Percentiles rank a stretch among this genome's conserved stretches.
These are phyloP conservation scores for Cudoniella acicularis DNA, from an alignment of 495 filamentous ascomycete species.

Conservation along the genomic window DNA sequence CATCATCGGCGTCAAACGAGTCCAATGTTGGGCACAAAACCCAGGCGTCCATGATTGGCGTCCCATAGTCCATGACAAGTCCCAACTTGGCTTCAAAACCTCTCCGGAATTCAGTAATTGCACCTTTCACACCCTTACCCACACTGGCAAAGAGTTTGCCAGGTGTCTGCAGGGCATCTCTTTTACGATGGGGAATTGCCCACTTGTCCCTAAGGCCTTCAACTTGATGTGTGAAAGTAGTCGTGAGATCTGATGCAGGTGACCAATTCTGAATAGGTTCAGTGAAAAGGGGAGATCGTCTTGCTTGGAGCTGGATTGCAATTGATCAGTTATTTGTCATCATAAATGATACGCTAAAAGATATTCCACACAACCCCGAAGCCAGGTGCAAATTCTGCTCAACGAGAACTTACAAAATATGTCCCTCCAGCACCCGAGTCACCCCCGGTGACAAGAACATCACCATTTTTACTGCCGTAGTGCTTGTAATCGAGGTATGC, in stretches of 20 bases:
- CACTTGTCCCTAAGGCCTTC: constrained; percentile 7
- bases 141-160: constrained; percentile 57
- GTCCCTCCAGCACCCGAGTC: constrained; percentile 75
- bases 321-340: constrained; percentile 29
- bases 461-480: constrained; percentile 44
- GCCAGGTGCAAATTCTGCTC: too few relatives aligned
- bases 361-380: too few relatives aligned
- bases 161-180: constrained; percentile 23
- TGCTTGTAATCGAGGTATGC: constrained; percentile 48
- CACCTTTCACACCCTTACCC: constrained; percentile 54
- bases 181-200: constrained; percentile 2
- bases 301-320: constrained; percentile 34
- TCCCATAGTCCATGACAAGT: constrained; percentile 44
- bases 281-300: constrained; percentile 42
- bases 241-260: constrained; percentile 67
- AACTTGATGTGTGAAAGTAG: constrained; percentile 25
- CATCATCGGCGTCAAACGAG: constrained; percentile 1
- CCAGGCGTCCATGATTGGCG: constrained; percentile 29
- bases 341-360: constrained; percentile 14
- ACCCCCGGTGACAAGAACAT: constrained; percentile 78
- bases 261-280: constrained; percentile 79
- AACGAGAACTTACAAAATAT: constrained; percentile 54
- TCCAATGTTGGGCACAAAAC: constrained; percentile 20
- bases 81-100: constrained; percentile 67
- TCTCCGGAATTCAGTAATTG: constrained; percentile 66